Conservation (phyloP, 768 basidiomycete species). For the Pisolithus orientalis region DNA sequence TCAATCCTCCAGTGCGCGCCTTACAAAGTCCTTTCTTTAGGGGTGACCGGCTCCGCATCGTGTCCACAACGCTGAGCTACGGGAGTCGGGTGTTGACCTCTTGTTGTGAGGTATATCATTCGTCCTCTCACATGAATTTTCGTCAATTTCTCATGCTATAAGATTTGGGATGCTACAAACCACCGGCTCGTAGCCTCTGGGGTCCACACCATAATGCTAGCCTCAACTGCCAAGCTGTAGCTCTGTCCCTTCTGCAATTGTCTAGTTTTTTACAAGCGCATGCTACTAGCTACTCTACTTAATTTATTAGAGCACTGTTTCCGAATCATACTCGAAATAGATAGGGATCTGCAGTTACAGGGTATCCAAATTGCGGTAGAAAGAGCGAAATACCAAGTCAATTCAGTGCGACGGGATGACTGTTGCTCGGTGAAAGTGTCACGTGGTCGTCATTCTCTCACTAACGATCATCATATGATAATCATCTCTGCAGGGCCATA, state of each 20-base stretch:
- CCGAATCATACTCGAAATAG: background rate
- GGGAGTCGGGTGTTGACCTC: constrained; percentile 43
- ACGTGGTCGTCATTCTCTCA: background rate
- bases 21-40: constrained; percentile 18
- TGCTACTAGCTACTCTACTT: background rate
- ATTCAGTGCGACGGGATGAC: background rate
- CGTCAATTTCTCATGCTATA: background rate
- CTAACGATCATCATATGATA: background rate
- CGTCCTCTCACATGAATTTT: background rate
- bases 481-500: constrained; percentile 5
- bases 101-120: constrained; percentile 39
- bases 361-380: constrained; percentile 4
- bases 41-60: constrained; percentile 44
- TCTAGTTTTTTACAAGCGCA: background rate
- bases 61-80: constrained; percentile 45
- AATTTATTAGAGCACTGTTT: background rate
- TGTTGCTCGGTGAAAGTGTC: background rate
- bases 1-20: background rate
- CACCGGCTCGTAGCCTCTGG: constrained; percentile 50
- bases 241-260: no score
- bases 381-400: background rate
- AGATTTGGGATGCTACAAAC: constrained; percentile 55
- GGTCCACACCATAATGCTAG: constrained; percentile 49
- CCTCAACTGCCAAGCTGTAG: constrained; percentile 25
- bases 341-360: background rate